Evolutionary conservation across 345 rosid species (phyloP).

Genomic region (Bruguiera parviflora): DNA sequence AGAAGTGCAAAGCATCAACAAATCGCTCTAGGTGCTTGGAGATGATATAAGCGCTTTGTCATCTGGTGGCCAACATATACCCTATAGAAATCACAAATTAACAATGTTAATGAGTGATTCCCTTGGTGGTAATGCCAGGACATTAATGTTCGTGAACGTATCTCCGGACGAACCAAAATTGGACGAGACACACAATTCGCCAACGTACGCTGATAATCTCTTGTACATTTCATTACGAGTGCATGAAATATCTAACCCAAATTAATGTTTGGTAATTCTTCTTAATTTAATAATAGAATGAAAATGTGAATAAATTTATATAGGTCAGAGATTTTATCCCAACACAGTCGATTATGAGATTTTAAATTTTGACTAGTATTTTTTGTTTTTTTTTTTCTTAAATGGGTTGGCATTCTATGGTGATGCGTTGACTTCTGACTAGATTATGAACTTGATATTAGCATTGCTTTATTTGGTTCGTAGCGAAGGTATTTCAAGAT

Average conservation of each 20-base stretch:
- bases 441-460: not conserved
- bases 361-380: no score
- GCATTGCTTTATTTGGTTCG: not conserved
- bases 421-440: not conserved
- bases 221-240: not conserved
- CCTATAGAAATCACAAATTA: conserved; percentile 90
- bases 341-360: no score
- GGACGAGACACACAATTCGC: conserved; percentile 89
- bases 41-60: conserved; percentile 93
- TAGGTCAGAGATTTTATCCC: no score
- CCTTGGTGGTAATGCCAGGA: conserved; percentile 96
- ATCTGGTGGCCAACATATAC: conserved; percentile 78
- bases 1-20: conserved; percentile 97
- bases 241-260: not conserved
- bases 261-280: not conserved
- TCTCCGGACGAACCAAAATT: conserved; percentile 87
- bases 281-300: no score
- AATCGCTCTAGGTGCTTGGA: conserved; percentile 90
- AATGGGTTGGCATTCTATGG: no score
- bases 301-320: no score
- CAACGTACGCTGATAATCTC: conserved; percentile 42
- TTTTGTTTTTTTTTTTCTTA: no score
- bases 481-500: not conserved
- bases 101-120: conserved; percentile 99
- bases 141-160: conserved; percentile 89